Evolutionary conservation across 176 grass and related monocot species (phyloP).

Genomic region (Eleusine coracana): DNA sequence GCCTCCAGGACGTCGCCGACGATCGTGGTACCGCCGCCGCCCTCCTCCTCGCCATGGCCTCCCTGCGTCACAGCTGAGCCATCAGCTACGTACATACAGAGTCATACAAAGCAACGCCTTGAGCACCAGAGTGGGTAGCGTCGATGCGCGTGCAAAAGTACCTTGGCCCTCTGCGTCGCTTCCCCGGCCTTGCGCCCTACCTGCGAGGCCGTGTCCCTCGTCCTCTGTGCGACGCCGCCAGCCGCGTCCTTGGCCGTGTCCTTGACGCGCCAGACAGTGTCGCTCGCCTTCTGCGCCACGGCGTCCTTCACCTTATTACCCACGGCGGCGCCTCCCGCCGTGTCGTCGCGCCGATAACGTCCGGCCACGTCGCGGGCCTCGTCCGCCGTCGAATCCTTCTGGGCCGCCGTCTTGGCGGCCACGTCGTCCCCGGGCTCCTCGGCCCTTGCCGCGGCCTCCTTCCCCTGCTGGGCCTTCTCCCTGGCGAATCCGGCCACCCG

Average conservation of each 20-base stretch:
- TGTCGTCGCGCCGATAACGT: background rate
- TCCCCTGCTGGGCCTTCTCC: constrained; percentile 40
- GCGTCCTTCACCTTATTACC: constrained; percentile 34
- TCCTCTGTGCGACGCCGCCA: background rate
- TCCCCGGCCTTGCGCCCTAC: constrained; percentile 13
- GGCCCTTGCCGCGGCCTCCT: constrained; percentile 29
- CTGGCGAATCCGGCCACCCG: constrained; percentile 47
- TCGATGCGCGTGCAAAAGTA: background rate
- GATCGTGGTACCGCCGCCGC: constrained; percentile 14
- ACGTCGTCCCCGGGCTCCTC: constrained; percentile 25
- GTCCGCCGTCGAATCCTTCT: background rate
- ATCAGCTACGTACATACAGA: constrained; percentile 17
- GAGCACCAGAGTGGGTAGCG: background rate
- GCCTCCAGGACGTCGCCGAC: constrained; percentile 57
- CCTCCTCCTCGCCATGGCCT: background rate
- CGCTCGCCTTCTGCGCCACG: constrained; percentile 45
- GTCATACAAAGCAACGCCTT: background rate
- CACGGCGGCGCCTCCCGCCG: constrained; percentile 15
- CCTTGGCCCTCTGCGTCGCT: constrained; percentile 34
- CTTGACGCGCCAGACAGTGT: constrained; percentile 29
- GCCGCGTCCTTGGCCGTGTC: constrained; percentile 32
- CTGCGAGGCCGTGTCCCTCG: background rate
- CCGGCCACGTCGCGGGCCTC: constrained; percentile 36
- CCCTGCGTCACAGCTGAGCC: constrained; percentile 27
- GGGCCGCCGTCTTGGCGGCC: background rate